Evolutionary conservation across 139 green algal species (phyloP).

Genomic region (Marvania coccoides): DNA sequence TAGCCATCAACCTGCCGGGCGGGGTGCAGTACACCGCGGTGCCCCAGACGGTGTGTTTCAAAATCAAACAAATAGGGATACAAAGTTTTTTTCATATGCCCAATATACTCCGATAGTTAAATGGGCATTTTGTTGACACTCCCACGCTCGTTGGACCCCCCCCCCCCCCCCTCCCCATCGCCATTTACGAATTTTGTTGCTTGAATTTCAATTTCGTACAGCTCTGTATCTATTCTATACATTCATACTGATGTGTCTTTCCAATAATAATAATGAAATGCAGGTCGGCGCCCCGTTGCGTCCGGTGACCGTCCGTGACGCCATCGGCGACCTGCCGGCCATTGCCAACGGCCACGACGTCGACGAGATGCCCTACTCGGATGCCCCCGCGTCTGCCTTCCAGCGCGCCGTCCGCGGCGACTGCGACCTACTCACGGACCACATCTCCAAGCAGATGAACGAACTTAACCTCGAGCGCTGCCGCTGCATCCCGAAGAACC

Average conservation of each 20-base stretch:
- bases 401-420: constrained; percentile 67
- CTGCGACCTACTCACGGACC: constrained; percentile 56
- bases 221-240: too few species aligned
- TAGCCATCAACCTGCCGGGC: constrained; percentile 81
- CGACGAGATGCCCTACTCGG: constrained; percentile 45
- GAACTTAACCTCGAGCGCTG: constrained; percentile 91
- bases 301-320: constrained; percentile 86
- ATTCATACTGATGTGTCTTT: too few species aligned
- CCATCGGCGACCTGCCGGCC: constrained; percentile 82
- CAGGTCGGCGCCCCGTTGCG: constrained; percentile 69
- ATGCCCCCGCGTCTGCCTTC: constrained; percentile 49
- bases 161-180: background rate
- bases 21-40: constrained; percentile 66
- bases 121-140: too few species aligned
- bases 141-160: too few species aligned
- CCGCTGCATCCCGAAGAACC: constrained; percentile 85
- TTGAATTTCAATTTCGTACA: too few species aligned
- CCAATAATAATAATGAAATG: too few species aligned
- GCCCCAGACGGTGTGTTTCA: constrained; percentile 28
- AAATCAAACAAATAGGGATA: too few species aligned
- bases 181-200: background rate
- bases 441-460: constrained; percentile 96
- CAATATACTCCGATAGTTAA: too few species aligned
- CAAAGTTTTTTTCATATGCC: too few species aligned
- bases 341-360: constrained; percentile 71